Conservation (phyloP, 805 yeast species). For the Jamesozyma piceae region DNA sequence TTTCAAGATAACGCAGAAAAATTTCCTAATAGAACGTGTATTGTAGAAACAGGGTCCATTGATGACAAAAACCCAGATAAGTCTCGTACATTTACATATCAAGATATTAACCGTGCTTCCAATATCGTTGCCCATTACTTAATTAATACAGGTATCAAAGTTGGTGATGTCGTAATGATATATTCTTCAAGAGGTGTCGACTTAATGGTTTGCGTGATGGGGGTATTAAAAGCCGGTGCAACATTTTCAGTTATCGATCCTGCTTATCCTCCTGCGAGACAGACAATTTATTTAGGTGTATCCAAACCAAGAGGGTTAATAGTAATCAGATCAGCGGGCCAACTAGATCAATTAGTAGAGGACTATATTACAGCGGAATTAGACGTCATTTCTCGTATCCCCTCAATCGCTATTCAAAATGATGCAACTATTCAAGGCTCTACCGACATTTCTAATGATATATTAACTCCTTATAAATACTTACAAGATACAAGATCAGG, state of each 20-base stretch:
- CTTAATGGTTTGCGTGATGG: constrained; percentile 92
- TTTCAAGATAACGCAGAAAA: constrained; percentile 77
- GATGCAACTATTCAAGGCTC: constrained; percentile 65
- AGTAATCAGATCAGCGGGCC: constrained; percentile 85
- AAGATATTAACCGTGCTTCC: constrained; percentile 85
- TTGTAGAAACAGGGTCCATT: constrained; percentile 74
- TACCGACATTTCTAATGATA: constrained; percentile 34
- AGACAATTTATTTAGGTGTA: constrained; percentile 82
- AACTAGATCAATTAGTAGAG: constrained; percentile 64
- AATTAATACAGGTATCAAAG: constrained; percentile 65
- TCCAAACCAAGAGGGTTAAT: constrained; percentile 89
- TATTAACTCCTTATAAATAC: constrained; percentile 39
- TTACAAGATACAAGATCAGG: constrained; percentile 60
- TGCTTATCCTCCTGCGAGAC: constrained; percentile 97
- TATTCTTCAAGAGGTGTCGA: constrained; percentile 98
- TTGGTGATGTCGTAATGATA: constrained; percentile 95
- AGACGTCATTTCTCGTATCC: constrained; percentile 61
- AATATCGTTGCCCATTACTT: constrained; percentile 87
- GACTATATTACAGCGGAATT: constrained; percentile 68
- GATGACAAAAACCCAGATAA: constrained; percentile 33
- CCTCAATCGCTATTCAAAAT: constrained; percentile 66
- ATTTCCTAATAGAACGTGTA: constrained; percentile 82
- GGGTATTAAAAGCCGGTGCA: constrained; percentile 96
- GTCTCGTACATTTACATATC: constrained; percentile 70
- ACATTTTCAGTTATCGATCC: constrained; percentile 98